These are phyloP conservation scores for Trypanosoma scelopori DNA, from an alignment of 208 protist genomes.

Conservation along the genomic window DNA sequence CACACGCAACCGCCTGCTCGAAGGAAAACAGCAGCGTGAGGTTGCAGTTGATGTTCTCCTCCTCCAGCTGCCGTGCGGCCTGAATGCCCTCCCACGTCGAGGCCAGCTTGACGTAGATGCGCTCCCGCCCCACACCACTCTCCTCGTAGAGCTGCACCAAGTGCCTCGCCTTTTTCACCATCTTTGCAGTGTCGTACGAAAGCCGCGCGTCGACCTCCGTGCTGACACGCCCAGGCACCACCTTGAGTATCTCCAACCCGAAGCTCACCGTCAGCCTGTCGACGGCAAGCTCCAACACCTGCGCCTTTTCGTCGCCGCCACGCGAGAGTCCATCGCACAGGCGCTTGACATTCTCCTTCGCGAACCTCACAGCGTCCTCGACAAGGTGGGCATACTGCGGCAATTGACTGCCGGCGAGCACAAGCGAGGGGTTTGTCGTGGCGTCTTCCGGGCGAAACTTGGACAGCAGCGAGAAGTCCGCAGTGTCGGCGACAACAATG, in stretches of 20 bases:
- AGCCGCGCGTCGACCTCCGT: constrained; percentile 97
- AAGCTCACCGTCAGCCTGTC: constrained; percentile 96
- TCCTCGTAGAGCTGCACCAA: constrained; percentile 95
- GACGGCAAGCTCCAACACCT: constrained; percentile 66
- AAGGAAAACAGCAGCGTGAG: constrained; percentile 98
- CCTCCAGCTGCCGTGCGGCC: constrained; percentile 92
- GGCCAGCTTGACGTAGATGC: constrained; percentile 97
- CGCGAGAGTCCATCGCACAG: constrained; percentile 43
- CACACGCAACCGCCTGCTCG: constrained; percentile 93
- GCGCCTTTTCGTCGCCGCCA: constrained; percentile 33
- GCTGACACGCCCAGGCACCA: constrained; percentile 95
- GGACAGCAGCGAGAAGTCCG: constrained; percentile 94
- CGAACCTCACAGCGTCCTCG: constrained; percentile 90
- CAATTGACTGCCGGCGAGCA: constrained; percentile 90
- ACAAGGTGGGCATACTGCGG: constrained; percentile 88
- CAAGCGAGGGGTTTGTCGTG: constrained; percentile 98
- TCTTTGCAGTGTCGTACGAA: constrained; percentile 94
- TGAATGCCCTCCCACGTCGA: constrained; percentile 98
- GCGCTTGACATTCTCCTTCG: constrained; percentile 61
- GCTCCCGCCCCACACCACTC: constrained; percentile 83
- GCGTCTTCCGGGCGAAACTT: constrained; percentile 95
- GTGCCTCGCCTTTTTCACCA: constrained; percentile 92
- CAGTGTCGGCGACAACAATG: constrained; percentile 96
- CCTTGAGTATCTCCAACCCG: constrained; percentile 97
- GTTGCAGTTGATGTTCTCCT: constrained; percentile 97